A percentile compares a stretch with the other conserved stretches of the same genome.
These are phyloP conservation scores for Colletotrichum sp. DNA, from an alignment of 2,329 filamentous ascomycete species.

Conservation along the genomic window DNA sequence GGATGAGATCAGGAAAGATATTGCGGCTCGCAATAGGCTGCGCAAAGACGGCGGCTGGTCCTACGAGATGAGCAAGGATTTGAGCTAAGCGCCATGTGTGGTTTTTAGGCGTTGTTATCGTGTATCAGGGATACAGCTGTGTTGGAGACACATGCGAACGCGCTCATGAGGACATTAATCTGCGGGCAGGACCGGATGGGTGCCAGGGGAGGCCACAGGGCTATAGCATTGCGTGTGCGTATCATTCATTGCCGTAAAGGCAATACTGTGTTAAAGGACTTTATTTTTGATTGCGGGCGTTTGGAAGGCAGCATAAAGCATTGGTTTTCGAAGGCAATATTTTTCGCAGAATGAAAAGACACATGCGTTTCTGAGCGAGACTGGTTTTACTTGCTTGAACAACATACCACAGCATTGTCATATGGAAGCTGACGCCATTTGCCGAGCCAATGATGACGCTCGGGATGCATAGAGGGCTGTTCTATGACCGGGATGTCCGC, in stretches of 20 bases:
- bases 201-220: background rate
- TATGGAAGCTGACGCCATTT: background rate
- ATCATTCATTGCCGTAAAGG: slow-evolving; percentile 1
- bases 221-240: background rate
- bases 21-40: slow-evolving; percentile 79
- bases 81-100: slow-evolving; percentile 36
- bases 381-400: background rate
- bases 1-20: slow-evolving; percentile 83
- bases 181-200: background rate
- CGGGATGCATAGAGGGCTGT: background rate
- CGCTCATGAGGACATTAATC: slow-evolving; percentile 12
- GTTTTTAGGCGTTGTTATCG: slow-evolving; percentile 8
- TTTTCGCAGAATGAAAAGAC: slow-evolving; percentile 1
- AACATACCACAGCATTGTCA: background rate
- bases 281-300: slow-evolving; percentile 7
- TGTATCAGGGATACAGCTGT: slow-evolving; percentile 12
- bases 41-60: slow-evolving; percentile 86
- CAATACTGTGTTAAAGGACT: background rate
- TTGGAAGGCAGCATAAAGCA: slow-evolving; percentile 10
- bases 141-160: slow-evolving; percentile 19
- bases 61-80: slow-evolving; percentile 63
- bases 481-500: background rate
- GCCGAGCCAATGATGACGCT: background rate
- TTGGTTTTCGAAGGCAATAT: slow-evolving; percentile 4
- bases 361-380: background rate